Percentiles rank a stretch among this genome's conserved stretches.
phyloP scores from a whole-genome alignment of 2,329 filamentous ascomycete species.

The Emmonsiellopsis sp. region DNA sequence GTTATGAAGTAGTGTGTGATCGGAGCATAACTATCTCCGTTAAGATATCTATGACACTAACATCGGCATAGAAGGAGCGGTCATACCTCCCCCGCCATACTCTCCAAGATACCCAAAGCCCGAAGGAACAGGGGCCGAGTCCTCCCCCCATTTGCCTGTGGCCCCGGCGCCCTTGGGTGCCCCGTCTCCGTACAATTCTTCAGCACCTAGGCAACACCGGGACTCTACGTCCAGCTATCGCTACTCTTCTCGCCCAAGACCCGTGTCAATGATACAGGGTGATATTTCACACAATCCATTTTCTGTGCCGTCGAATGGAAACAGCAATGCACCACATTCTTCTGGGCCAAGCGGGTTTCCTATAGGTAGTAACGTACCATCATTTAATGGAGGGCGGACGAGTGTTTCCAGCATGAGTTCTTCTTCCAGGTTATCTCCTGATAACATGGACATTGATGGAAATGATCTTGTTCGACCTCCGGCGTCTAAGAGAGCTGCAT shows the following conservation, averaged over 20 bases:
- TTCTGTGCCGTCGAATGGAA: background rate
- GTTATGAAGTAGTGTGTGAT: background rate
- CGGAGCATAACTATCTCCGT: background rate
- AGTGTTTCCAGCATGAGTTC: background rate
- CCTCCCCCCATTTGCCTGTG: background rate
- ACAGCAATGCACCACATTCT: background rate
- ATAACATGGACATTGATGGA: conserved; percentile 3
- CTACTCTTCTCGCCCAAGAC: conserved; percentile 7
- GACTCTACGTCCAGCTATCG: conserved; percentile 1
- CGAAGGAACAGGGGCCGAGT: background rate
- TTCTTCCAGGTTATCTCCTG: background rate
- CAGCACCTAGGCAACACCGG: background rate
- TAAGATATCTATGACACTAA: background rate
- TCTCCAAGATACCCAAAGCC: conserved; percentile 7
- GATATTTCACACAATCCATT: background rate
- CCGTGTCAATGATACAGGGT: conserved; percentile 7
- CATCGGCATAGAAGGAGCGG: background rate
- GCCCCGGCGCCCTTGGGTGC: background rate
- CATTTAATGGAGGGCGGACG: background rate
- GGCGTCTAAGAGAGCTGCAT: conserved; percentile 35
- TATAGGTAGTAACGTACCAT: background rate
- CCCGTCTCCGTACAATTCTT: background rate
- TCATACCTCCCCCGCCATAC: conserved; percentile 12
- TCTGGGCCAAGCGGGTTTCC: background rate
- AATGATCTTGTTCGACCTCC: conserved; percentile 26